phyloP scores from a whole-genome alignment of 495 filamentous ascomycete genomes.

The Neurospora terricola region DNA sequence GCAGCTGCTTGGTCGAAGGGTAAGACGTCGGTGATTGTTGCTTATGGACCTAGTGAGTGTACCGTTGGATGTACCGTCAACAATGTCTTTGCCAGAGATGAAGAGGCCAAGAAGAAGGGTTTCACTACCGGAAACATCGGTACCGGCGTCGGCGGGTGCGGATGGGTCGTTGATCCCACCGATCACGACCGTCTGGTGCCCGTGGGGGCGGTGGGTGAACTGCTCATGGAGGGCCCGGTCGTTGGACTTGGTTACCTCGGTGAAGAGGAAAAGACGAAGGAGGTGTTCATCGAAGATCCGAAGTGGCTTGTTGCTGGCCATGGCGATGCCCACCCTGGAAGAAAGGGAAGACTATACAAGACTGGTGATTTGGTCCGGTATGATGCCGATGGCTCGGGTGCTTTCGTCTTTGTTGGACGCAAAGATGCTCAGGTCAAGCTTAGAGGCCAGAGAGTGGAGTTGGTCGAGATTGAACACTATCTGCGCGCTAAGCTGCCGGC shows the following conservation, averaged over 20 bases:
- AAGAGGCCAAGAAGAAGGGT: slow-evolving; percentile 10
- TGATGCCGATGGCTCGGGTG: slow-evolving; percentile 40
- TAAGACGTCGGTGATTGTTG: slow-evolving; percentile 37
- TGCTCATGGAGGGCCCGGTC: slow-evolving; percentile 51
- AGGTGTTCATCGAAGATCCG: slow-evolving; percentile 40
- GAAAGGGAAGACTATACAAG: slow-evolving; percentile 51
- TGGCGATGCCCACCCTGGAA: slow-evolving; percentile 22
- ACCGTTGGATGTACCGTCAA: slow-evolving; percentile 39
- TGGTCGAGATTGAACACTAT: slow-evolving; percentile 57
- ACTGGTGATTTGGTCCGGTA: slow-evolving; percentile 58
- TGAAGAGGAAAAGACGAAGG: slow-evolving; percentile 31
- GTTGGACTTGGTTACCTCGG: slow-evolving; percentile 42
- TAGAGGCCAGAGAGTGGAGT: slow-evolving; percentile 54
- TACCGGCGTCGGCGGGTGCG: slow-evolving; percentile 29
- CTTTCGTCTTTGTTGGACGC: slow-evolving; percentile 49
- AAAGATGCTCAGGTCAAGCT: slow-evolving; percentile 59
- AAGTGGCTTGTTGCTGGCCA: slow-evolving; percentile 38
- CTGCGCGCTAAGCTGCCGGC: slow-evolving; percentile 26
- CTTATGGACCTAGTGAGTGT: slow-evolving; percentile 49
- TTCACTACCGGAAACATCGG: slow-evolving; percentile 29
- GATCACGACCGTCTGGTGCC: slow-evolving; percentile 45
- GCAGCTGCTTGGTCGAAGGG: slow-evolving; percentile 25
- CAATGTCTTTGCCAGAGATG: slow-evolving; percentile 21
- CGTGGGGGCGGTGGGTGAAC: slow-evolving; percentile 49
- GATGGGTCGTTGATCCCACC: slow-evolving; percentile 48